Base-by-base conservation (phyloP, 345 rosid species). In the Gossypium turneri region DNA sequence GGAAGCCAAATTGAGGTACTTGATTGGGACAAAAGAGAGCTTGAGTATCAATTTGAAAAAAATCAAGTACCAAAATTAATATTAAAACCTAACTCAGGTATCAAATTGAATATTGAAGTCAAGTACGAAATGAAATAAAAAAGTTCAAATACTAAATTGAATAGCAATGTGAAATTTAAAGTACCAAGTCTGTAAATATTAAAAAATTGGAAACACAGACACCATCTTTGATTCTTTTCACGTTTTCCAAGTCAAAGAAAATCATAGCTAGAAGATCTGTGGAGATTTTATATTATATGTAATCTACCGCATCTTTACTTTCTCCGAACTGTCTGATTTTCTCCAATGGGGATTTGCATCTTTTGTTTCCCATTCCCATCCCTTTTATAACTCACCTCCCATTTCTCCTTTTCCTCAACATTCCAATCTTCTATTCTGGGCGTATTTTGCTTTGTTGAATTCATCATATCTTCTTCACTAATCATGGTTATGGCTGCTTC, bases 301-400 rank as follows among this genome's bases (percentile, higher is more conserved):
- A 81, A 86, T 84, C 87, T 76, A 66, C 79, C 78, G 84, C 82
- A 90, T 90, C 90, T 81, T 34, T 83, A 79, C 86, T 89, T 88
- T 86, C n/a, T 86, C 89, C 89, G 84, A 85, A 86, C 87, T 87
- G 89, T 87, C 79, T 77, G 79, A 84, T 84, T 84, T 84, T 78
- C 73, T 47, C 41, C 41, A 5, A 25, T 48, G 20, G 75, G 75
- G 87, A 84, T 80, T 72, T 72, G 51, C 59, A 29, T 61, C 29
- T 12, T 25, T 38, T 45, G 9, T 24, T 51, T 34, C 43, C 65
- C 25, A 61, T 83, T 76, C 25, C 75, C 66, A 57, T 25, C 79
- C 80, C 77, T 20, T 83, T 84, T 81, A 82, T 74, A 78, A 51
- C 75, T 67, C 79, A 59, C 58, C 24, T 57, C 1, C 78, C 67